These are phyloP conservation scores for Ustilago cynodontis DNA, from an alignment of 1,284 basidiomycete genomes.

Conservation along the genomic window DNA sequence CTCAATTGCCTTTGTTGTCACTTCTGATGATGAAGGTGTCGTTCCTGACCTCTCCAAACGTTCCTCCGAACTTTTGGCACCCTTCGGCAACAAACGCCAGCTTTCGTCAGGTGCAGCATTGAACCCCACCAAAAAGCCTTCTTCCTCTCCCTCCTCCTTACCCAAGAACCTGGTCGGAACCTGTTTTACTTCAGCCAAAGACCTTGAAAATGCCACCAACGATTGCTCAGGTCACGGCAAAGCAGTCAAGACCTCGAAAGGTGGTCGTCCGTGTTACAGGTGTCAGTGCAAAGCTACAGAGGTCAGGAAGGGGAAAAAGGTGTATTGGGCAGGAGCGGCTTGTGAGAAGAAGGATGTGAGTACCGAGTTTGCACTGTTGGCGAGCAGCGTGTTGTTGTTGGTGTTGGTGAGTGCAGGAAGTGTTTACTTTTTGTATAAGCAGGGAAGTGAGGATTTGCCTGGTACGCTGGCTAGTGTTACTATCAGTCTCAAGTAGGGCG, in stretches of 20 bases:
- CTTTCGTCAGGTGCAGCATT: slow-evolving; percentile 10
- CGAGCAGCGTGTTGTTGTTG: slow-evolving; percentile 49
- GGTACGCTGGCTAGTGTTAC: slow-evolving; percentile 62
- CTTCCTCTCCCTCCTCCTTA: slow-evolving; percentile 20
- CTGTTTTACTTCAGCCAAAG: slow-evolving; percentile 50
- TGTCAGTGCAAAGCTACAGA: slow-evolving; percentile 60
- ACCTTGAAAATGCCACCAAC: slow-evolving; percentile 55
- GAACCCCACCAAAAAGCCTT: slow-evolving; percentile 14
- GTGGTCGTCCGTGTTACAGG: slow-evolving; percentile 59
- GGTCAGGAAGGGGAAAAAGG: slow-evolving; percentile 40
- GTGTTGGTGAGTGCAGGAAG: slow-evolving; percentile 44
- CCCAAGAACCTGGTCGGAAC: slow-evolving; percentile 40
- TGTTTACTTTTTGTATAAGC: slow-evolving; percentile 53
- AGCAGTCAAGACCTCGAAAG: slow-evolving; percentile 48
- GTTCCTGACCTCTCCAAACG: slow-evolving; percentile 19
- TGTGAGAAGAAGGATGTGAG: slow-evolving; percentile 66
- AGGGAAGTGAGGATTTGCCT: slow-evolving; percentile 57
- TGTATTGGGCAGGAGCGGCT: slow-evolving; percentile 61
- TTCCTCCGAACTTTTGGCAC: slow-evolving; percentile 22
- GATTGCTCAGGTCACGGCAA: slow-evolving; percentile 61
- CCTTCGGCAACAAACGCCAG: slow-evolving; percentile 36
- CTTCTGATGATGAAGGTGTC: slow-evolving; percentile 15
- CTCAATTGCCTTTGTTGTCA: slow-evolving; percentile 48
- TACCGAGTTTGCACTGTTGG: slow-evolving; percentile 57
- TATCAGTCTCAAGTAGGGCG: slow-evolving; percentile 47